These are phyloP conservation scores for Boechera retrofracta DNA, from an alignment of 345 rosid genomes.

Conservation along the genomic window DNA sequence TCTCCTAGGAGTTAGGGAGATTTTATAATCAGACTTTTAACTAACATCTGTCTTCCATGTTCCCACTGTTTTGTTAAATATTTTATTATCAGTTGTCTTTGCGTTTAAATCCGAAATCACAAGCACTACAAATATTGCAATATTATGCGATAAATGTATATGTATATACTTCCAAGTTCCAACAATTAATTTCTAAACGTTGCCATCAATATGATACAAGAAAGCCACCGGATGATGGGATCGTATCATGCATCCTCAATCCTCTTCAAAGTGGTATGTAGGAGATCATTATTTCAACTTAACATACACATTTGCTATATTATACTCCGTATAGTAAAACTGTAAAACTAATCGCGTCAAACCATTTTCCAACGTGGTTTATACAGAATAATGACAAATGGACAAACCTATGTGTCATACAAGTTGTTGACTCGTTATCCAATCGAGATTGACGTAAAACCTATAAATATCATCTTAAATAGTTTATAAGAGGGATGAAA, in stretches of 20 bases:
- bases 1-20: slow-evolving; percentile 43
- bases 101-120: neutral
- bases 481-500: neutral
- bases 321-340: no score
- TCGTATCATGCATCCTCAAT: neutral
- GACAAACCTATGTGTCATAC: neutral
- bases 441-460: neutral
- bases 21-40: slow-evolving; percentile 16
- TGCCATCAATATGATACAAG: neutral
- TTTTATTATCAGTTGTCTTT: neutral
- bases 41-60: neutral
- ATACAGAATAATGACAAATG: neutral
- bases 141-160: neutral
- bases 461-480: neutral
- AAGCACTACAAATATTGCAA: neutral
- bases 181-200: neutral
- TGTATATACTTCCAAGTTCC: neutral
- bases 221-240: neutral
- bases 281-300: neutral
- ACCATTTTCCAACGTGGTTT: neutral
- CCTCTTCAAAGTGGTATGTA: neutral
- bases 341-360: neutral
- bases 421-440: neutral
- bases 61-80: slow-evolving; percentile 7
- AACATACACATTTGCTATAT: neutral